These are phyloP conservation scores for Hysterium pulicare DNA, from an alignment of 2,329 filamentous ascomycete species.

Conservation along the genomic window DNA sequence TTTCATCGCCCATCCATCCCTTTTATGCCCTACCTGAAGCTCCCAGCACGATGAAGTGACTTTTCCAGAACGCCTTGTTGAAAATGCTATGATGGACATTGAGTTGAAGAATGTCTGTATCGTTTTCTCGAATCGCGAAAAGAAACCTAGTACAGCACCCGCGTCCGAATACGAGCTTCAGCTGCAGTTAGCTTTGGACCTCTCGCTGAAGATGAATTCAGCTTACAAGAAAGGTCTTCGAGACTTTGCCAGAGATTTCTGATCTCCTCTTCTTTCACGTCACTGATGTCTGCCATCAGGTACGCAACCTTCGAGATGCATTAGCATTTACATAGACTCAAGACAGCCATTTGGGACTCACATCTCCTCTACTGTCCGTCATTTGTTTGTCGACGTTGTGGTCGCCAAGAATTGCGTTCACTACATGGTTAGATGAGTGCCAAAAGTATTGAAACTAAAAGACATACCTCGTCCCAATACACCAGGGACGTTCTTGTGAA, in stretches of 20 bases:
- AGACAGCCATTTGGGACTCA: slow-evolving; percentile 37
- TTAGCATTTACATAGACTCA: background rate
- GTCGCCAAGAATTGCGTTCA: slow-evolving; percentile 90
- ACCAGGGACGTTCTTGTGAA: slow-evolving; percentile 94
- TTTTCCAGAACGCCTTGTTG: slow-evolving; percentile 33
- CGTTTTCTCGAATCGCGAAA: background rate
- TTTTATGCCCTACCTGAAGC: background rate
- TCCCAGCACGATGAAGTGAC: background rate
- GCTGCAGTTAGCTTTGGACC: slow-evolving; percentile 8
- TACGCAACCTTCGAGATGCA: slow-evolving; percentile 67
- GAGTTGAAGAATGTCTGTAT: slow-evolving; percentile 1
- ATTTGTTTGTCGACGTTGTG: slow-evolving; percentile 99
- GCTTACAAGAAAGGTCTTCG: slow-evolving; percentile 75
- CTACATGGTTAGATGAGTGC: slow-evolving; percentile 42
- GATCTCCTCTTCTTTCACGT: slow-evolving; percentile 75
- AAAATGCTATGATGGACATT: slow-evolving; percentile 27
- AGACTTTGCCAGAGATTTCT: slow-evolving; percentile 81
- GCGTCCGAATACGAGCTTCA: slow-evolving; percentile 43
- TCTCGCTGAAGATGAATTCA: background rate
- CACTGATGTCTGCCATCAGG: slow-evolving; percentile 95
- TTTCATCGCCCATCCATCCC: background rate
- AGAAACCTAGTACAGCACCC: slow-evolving; percentile 44
- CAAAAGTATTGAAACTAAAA: background rate
- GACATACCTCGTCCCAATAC: slow-evolving; percentile 74
- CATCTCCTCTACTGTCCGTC: slow-evolving; percentile 89